These are phyloP conservation scores for Aspergillus fischeri DNA, from an alignment of 2,329 filamentous ascomycete genomes.

Conservation along the genomic window DNA sequence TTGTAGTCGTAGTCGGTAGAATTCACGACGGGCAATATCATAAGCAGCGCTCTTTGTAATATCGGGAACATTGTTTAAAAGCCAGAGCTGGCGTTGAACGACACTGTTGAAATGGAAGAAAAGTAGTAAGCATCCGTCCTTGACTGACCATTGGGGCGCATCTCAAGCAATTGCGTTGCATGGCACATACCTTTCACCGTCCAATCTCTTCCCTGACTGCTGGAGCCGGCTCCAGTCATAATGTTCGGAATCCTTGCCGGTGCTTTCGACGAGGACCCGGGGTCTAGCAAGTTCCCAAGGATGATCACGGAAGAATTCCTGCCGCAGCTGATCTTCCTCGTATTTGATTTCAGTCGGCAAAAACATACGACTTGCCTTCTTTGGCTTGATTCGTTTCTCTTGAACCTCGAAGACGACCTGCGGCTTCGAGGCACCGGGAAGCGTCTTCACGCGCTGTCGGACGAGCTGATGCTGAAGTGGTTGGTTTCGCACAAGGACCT, in stretches of 20 bases:
- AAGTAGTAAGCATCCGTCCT: slow-evolving; percentile 7
- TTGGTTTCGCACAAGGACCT: slow-evolving; percentile 57
- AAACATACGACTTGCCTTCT: slow-evolving; percentile 72
- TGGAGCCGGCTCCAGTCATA: slow-evolving; percentile 75
- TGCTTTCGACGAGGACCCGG: slow-evolving; percentile 75
- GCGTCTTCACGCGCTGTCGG: slow-evolving; percentile 35
- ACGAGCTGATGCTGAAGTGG: slow-evolving; percentile 44
- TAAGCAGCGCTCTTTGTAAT: slow-evolving; percentile 69
- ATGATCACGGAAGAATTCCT: slow-evolving; percentile 85
- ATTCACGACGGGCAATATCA: slow-evolving; percentile 81
- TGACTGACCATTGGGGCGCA: not conserved
- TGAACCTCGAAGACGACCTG: slow-evolving; percentile 34
- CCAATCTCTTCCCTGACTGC: slow-evolving; percentile 71
- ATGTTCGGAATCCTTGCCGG: slow-evolving; percentile 72
- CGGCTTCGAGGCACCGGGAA: slow-evolving; percentile 25
- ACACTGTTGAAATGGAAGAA: slow-evolving; percentile 56
- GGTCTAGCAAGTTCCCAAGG: slow-evolving; percentile 95
- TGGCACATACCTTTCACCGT: slow-evolving; percentile 71
- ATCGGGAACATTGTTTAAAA: slow-evolving; percentile 62
- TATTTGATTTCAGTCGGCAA: slow-evolving; percentile 73
- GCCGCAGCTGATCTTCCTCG: slow-evolving; percentile 76
- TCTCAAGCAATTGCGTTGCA: not conserved
- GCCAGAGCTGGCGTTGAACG: slow-evolving; percentile 83
- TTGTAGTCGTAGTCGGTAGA: slow-evolving; percentile 77
- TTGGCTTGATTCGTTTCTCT: slow-evolving; percentile 43